Evolutionary conservation across 371 early-diverging fungal species (phyloP), one percentile per base, ranked within the genome.

Genomic region (Zychaea mexicana): DNA sequence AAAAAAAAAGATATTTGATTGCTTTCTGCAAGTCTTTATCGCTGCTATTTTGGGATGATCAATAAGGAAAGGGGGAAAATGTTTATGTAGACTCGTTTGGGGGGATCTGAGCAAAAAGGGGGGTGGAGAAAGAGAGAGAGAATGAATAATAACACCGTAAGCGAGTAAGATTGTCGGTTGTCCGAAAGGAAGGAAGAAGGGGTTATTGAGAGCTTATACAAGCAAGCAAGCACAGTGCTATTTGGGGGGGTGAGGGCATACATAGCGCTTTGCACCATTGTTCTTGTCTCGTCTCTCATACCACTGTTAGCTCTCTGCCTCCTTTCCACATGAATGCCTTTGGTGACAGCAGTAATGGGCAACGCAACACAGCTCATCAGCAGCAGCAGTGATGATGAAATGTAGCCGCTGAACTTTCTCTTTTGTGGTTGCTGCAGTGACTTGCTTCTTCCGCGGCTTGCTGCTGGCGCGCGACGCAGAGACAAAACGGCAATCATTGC

Each of bases 21-120:
- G n/a, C 5, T 9, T 49, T 49, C 49, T 49, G 49, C 49, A 24
- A 49, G 22, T 49, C 49, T 49, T 49, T 49, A 49, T 22, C 26
- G 24, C 1, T 49, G 49, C 49, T 49, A 49, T 49, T 49, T 49
- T 49, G 49, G 49, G 49, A 46, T 46, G 46, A 46, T 46, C 46
- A 46, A 46, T 46, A 46, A n/a, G n/a, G n/a, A n/a, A n/a, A n/a
- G n/a, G n/a, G n/a, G n/a, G n/a, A n/a, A n/a, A n/a, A n/a, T n/a
- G n/a, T n/a, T n/a, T n/a, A 36, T 7, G 38, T 7, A 36, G 38
- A 36, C 38, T 36, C 15, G 38, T 36, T 9, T 36, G 7, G 38
- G 38, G 38, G 38, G 38, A 36, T 7, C 7, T 49, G 19, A 1
- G 0, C 4, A 19, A 49, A 49, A 49, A 49, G 24, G 3, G 24